phyloP scores from a whole-genome alignment of 129 eudicot genomes.

The Gnaphalium uliginosum region DNA sequence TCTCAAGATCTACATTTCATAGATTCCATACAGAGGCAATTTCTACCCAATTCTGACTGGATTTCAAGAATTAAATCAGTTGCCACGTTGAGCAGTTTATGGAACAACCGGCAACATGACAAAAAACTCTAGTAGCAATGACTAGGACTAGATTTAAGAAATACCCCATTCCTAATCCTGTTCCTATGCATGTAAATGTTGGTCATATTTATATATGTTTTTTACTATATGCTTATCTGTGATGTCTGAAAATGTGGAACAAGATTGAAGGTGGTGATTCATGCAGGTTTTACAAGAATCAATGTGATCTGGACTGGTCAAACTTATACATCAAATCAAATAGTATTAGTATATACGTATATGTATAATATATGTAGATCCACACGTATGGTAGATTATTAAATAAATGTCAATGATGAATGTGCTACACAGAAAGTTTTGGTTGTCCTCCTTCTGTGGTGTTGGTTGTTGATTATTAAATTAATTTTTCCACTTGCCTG shows the following conservation, averaged over 20 bases:
- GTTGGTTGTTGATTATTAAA: constrained; percentile 32
- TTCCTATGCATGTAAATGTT: constrained; percentile 30
- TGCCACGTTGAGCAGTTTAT: constrained; percentile 33
- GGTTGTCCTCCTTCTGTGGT: constrained; percentile 39
- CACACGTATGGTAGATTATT: constrained; percentile 32
- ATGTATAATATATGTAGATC: background rate
- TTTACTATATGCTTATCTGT: constrained; percentile 31
- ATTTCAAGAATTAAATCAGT: constrained; percentile 29
- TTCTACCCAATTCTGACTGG: constrained; percentile 27
- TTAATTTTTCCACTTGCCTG: constrained; percentile 26
- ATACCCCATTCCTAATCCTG: constrained; percentile 24
- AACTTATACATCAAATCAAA: constrained; percentile 34
- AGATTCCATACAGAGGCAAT: constrained; percentile 25
- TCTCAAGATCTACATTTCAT: constrained; percentile 28
- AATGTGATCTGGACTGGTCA: constrained; percentile 24
- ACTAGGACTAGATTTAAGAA: constrained; percentile 31
- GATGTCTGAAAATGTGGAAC: constrained; percentile 34
- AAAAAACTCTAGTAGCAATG: constrained; percentile 34
- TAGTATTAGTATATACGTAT: background rate
- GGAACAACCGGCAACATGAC: constrained; percentile 42
- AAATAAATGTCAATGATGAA: constrained; percentile 35
- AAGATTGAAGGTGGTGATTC: constrained; percentile 25
- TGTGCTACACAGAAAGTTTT: constrained; percentile 33
- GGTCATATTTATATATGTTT: constrained; percentile 28
- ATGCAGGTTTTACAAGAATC: constrained; percentile 25